These are phyloP conservation scores for Boechera divaricarpa DNA, from an alignment of 345 rosid species.

Conservation along the genomic window DNA sequence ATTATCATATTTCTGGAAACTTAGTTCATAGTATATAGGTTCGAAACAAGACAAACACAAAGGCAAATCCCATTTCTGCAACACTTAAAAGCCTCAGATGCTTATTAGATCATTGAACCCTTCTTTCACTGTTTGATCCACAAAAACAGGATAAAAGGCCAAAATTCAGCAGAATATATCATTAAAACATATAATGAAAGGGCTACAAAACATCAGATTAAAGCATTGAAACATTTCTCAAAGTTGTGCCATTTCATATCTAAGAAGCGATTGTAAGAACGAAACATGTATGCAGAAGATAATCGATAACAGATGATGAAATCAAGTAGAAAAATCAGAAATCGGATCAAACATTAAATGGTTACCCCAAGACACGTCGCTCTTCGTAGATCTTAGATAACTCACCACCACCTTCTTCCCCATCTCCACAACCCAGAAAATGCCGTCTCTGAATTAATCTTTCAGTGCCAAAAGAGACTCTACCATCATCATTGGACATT, in stretches of 20 bases:
- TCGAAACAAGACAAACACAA: slow-evolving; percentile 5
- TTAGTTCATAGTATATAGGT: background rate
- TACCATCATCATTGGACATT: slow-evolving; percentile 36
- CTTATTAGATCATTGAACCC: background rate
- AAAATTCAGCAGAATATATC: no score
- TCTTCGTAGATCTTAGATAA: slow-evolving; percentile 88
- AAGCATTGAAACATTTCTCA: background rate
- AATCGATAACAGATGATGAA: background rate
- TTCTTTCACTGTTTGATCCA: background rate
- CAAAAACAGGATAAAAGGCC: background rate
- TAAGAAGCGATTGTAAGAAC: background rate
- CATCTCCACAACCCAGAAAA: slow-evolving; percentile 94
- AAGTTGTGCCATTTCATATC: background rate
- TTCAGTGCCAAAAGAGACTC: slow-evolving; percentile 6
- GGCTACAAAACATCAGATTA: background rate
- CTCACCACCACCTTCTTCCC: slow-evolving; percentile 83
- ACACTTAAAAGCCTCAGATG: background rate
- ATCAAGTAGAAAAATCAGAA: background rate
- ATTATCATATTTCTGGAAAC: background rate
- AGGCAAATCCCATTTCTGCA: background rate
- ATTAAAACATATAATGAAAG: background rate
- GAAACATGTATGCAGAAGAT: background rate
- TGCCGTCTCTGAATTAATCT: slow-evolving; percentile 58
- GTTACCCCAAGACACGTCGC: slow-evolving; percentile 83
- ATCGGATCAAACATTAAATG: background rate